phyloP scores from a whole-genome alignment of 2,329 filamentous ascomycete genomes.

The Colletotrichum zoysiae region DNA sequence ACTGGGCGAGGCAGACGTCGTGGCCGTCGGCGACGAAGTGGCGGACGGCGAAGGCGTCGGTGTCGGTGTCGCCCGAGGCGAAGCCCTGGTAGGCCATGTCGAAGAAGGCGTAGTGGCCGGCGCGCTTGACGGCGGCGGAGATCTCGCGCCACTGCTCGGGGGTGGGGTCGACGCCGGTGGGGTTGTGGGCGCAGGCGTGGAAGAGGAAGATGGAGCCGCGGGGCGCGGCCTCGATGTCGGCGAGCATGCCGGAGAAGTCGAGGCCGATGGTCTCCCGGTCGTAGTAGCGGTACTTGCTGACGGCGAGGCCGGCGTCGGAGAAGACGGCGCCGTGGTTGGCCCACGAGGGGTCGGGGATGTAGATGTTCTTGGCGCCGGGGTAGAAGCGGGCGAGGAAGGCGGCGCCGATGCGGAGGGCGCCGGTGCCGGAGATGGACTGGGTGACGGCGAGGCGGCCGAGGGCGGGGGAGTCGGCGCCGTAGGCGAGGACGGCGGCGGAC shows the following conservation, averaged over 20 bases:
- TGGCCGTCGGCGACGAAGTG: slow-evolving; percentile 95
- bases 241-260: slow-evolving; percentile 94
- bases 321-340: slow-evolving; percentile 98
- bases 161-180: slow-evolving; percentile 94
- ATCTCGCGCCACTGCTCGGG: slow-evolving; percentile 93
- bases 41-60: slow-evolving; percentile 92
- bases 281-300: slow-evolving; percentile 98
- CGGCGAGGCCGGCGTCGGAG: slow-evolving; percentile 89
- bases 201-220: slow-evolving; percentile 90
- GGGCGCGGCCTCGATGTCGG: slow-evolving; percentile 90
- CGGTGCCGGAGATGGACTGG: slow-evolving; percentile 98
- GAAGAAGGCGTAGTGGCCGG: slow-evolving; percentile 95
- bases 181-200: slow-evolving; percentile 98
- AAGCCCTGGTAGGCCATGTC: slow-evolving; percentile 99
- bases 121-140: slow-evolving; percentile 85
- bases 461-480: slow-evolving; percentile 82
- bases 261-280: slow-evolving; percentile 98
- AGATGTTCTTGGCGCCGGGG: slow-evolving; percentile 93
- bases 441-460: slow-evolving; percentile 89
- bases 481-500: slow-evolving; percentile 90
- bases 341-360: slow-evolving; percentile 96
- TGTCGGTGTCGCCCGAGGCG: slow-evolving; percentile 90
- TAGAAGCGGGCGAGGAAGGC: slow-evolving; percentile 94
- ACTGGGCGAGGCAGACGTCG: slow-evolving; percentile 88
- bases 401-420: slow-evolving; percentile 92